Evolutionary conservation across 176 grass and related monocot genomes (phyloP), one percentile per base, ranked within the genome.

Genomic region (Neostapfia colusana): DNA sequence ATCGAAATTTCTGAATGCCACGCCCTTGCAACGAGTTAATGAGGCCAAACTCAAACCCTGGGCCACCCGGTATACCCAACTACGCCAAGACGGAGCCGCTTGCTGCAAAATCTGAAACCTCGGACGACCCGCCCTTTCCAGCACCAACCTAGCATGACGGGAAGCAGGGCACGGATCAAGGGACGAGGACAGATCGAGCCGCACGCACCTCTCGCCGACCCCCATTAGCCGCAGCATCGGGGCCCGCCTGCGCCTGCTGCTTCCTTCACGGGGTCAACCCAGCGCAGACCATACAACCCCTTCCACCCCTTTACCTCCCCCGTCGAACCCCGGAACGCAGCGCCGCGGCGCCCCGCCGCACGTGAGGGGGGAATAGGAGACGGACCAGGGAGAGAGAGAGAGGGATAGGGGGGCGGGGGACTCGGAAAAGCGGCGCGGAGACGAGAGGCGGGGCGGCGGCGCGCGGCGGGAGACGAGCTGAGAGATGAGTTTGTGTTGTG

Each of bases 151-250:
- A 54, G 50, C 16, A 35, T 0, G 11, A 76, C 6, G 48, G 25
- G 74, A 63, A 63, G 20, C 26, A 35, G 58, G 15, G 54, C 55
- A 46, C 10, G 12, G 9, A 16, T 45, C 23, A 17, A 44, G 12
- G 27, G 5, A 78, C 18, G 23, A 27, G 18, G 2, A 28, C 55
- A 13, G 10, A 49, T 37, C 28, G 35, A 43, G 28, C 20, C 2
- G 44, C 6, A 51, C 70, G 63, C 72, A 92, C 90, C 90, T 92
- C 85, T 83, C 79, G 64, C 87, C 53, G 56, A 89, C 23, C 4
- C 73, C 84, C 49, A 86, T 18, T 60, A 92, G 77, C 66, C 90
- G 74, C 53, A 83, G 73, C 90, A 92, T 92, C 63, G 79, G 36
- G 63, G 8, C 18, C 18, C 48, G 27, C 70, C 74, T 65, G 8